Conservation (phyloP, 106 monocot genomes). For the Phalaenopsis equestris region DNA sequence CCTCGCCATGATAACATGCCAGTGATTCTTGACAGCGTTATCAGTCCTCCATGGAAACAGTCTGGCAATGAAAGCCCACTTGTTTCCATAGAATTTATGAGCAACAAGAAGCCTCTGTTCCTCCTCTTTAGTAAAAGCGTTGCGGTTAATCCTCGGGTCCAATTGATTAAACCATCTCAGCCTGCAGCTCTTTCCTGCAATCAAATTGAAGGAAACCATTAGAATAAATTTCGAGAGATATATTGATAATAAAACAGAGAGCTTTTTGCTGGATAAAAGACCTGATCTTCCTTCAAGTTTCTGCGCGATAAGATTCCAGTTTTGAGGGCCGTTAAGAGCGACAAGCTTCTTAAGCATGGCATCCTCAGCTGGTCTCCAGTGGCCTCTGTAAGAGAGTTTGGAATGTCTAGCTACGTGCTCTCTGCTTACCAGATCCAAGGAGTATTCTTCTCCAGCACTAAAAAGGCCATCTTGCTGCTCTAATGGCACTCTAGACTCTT, state of each 20-base stretch:
- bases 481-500: background rate
- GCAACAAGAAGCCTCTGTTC: constrained; percentile 1
- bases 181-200: constrained; percentile 6
- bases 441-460: background rate
- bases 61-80: constrained; percentile 4
- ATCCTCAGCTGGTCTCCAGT: constrained; percentile 30
- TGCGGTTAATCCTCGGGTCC: constrained; percentile 7
- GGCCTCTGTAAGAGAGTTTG: constrained; percentile 17
- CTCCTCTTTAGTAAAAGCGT: background rate
- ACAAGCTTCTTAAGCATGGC: constrained; percentile 25
- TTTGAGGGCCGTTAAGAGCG: constrained; percentile 17
- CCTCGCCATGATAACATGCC: constrained; percentile 9
- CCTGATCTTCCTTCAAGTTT: constrained; percentile 23
- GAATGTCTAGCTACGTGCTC: constrained; percentile 4
- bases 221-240: background rate
- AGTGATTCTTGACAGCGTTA: constrained; percentile 11
- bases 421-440: background rate
- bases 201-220: background rate
- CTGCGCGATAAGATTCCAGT: constrained; percentile 24
- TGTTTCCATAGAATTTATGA: constrained; percentile 2
- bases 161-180: constrained; percentile 7
- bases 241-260: background rate
- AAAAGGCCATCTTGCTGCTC: background rate
- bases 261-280: background rate
- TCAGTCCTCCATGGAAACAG: constrained; percentile 2